Evolutionary conservation across 2,329 filamentous ascomycete species (phyloP), one percentile per base, ranked within the genome.

Genomic region (Calonectria pseudoreteaudii): DNA sequence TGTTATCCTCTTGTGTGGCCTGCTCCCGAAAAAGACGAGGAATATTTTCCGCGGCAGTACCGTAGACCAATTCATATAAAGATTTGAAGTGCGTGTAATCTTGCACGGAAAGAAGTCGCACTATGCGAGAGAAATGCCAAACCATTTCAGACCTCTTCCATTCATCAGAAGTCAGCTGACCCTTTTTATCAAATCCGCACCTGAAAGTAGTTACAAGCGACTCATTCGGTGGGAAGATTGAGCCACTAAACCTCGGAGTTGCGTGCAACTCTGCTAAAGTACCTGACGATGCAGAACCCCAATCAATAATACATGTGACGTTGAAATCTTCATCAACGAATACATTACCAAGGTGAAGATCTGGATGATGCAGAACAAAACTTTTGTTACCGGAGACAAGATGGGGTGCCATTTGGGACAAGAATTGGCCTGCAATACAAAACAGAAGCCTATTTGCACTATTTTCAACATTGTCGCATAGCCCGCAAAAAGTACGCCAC

Each of bases 391-490:
- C 6, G 16, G 65, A 68, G 23, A 56, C 50, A 30, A 80, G 68
- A 16, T n/a, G n/a, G 66, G 79, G 76, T 18, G 82, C 78, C 76
- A 82, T 82, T 20, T 82, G 62, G n/a, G 58, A 69, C 23, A 80
- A 58, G 49, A 81, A 73, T 53, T 81, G 68, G 13, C 76, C 77
- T 4, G 73, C 78, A 44, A 75, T 74, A 47, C 73, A 77, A 68
- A 77, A 82, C 14, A 68, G 70, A n/a, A 81, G 71, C 41, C 75
- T 49, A 53, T 82, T 81, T 50, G 76, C 77, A 50, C 73, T 77
- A 13, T 67, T 60, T 28, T 78, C 77, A 13, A 76, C 62, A 28
- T 77, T 78, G 7, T 72, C 53, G n/a, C 76, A 74, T 34, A 79
- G 16, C 52, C 71, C 58, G 14, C 64, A 34, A 41, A 74, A 74